Evolutionary conservation across 1,284 basidiomycete species (phyloP), one percentile per base, ranked within the genome.

Genomic region (Heterobasidion parviporum): DNA sequence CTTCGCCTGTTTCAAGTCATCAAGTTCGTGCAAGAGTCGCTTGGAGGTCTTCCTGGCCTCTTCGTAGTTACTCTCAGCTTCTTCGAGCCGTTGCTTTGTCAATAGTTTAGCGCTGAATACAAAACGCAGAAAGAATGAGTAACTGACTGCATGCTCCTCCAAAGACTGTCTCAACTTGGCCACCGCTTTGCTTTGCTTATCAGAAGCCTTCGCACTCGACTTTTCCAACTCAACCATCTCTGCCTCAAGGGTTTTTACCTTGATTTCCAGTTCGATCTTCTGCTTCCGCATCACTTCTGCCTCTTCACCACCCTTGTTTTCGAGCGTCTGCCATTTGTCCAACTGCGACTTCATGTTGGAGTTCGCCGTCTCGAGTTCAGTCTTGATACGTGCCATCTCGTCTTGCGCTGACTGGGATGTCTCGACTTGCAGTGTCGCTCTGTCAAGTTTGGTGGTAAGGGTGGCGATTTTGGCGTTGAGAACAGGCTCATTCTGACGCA

Each of bases 241-340:
- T 14, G 4, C 46, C 46, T 48, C 12, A 32, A 48, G 2, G 10
- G 46, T 48, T 32, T 48, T 16, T 9, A 82, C 70, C 55, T 80
- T 70, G 2, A 79, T 69, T 57, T 89, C 83, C 12, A 87, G 70
- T 43, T 82, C 77, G 12, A 77, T 70, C 15, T 77, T 78, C 54
- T 74, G 71, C 64, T 81, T 83, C 48, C 82, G 76, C 57, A 77
- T 68, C 3, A 70, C 67, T 55, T 83, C 85, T 8, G 76, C 71
- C 50, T 85, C 82, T 10, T 72, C 76, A 15, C 76, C 81, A 53
- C 81, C 85, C 55, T 80, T 81, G 33, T 71, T 81, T 62, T 89
- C 88, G 12, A 87, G 67, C 32, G 69, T 76, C 62, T 85, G 75
- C 85, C 84, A 88, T 62, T 85, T 81, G 51, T 80, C 77, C 10